Base-by-base conservation (phyloP, 306 rosid genomes). In the Cotoneaster glaucophyllus region DNA sequence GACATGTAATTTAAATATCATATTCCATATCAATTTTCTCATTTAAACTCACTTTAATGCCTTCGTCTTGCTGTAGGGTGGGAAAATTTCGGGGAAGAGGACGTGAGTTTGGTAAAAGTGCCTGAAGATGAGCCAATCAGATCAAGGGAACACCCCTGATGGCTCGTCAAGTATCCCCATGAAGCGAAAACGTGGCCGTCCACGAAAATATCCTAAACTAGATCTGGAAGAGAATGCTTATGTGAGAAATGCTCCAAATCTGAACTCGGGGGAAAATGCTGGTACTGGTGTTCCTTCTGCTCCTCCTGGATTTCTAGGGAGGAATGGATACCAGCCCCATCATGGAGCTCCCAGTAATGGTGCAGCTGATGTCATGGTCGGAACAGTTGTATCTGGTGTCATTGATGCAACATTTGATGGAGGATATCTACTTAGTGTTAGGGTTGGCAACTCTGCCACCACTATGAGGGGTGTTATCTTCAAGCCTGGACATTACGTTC, bases 131-230 rank as follows among this genome's bases (percentile, higher is more conserved):
- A 81, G 84, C 66, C 93, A 87, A 78, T 80, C 78, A 11, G 81
- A 87, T 81, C 93, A 78, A 59, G 88, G 78, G 74, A 82, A 82
- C 74, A 85, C 71, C 64, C 84, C 82, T 56, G 89, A 85, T 86
- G 84, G 85, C 45, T 87, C 86, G 4, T 87, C 86, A 71, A 90
- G 87, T 73, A 73, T 80, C 80, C 91, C 93, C n/a, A 62, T 79
- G 86, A 95, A 92, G 93, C 92, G 97, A 4, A 92, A 92, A 80
- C 96, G 98, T 22, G 98, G 98, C 31, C 98, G 98, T 52, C 98
- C 98, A 11, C 84, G 97, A 74, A 95, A 95, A 86, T 86, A 88
- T 75, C 98, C 97, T 7, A 87, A 73, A 70, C 79, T 84, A 45
- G 83, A 79, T 80, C 21, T 59, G 22, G 93, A 82, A 67, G 93